Evolutionary conservation across 345 rosid genomes (phyloP).

Genomic region (Salix viminalis): DNA sequence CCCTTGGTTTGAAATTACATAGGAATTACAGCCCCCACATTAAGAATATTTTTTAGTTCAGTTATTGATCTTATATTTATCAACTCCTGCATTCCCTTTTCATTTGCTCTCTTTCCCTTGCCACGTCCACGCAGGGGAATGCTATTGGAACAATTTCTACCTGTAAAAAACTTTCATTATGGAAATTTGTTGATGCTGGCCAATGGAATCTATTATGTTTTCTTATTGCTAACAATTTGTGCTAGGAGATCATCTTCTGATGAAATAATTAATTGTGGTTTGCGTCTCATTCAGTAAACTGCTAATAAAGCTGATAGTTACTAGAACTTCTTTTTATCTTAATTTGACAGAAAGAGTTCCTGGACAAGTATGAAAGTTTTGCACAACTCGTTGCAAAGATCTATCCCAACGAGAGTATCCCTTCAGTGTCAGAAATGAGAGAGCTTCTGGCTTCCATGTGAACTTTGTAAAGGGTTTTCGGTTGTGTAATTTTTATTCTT

Average conservation of each 20-base stretch:
- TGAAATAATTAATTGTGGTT: neutral
- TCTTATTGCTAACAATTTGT: neutral
- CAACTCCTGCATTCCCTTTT: neutral
- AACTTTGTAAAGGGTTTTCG: conserved; percentile 20
- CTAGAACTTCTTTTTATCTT: neutral
- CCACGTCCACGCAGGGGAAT: neutral
- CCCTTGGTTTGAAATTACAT: neutral
- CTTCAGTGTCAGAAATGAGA: conserved; percentile 73
- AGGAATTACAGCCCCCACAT: neutral
- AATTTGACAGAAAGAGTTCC: conserved; percentile 75
- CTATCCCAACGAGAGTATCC: conserved; percentile 72
- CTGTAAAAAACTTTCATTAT: neutral
- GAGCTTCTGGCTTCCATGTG: conserved; percentile 78
- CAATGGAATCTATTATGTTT: neutral
- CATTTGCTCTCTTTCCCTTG: neutral
- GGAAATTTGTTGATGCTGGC: neutral
- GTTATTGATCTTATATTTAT: neutral
- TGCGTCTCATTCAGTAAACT: neutral
- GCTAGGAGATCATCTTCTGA: neutral
- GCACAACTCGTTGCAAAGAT: conserved; percentile 84
- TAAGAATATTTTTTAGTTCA: neutral
- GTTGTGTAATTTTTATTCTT: neutral
- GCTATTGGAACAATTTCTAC: neutral
- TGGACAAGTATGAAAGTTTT: conserved; percentile 93
- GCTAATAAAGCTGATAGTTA: neutral